Percentiles rank a stretch among this genome's conserved stretches.
phyloP scores from a whole-genome alignment of 2,329 filamentous ascomycete genomes.

The Apiospora phragmitis region DNA sequence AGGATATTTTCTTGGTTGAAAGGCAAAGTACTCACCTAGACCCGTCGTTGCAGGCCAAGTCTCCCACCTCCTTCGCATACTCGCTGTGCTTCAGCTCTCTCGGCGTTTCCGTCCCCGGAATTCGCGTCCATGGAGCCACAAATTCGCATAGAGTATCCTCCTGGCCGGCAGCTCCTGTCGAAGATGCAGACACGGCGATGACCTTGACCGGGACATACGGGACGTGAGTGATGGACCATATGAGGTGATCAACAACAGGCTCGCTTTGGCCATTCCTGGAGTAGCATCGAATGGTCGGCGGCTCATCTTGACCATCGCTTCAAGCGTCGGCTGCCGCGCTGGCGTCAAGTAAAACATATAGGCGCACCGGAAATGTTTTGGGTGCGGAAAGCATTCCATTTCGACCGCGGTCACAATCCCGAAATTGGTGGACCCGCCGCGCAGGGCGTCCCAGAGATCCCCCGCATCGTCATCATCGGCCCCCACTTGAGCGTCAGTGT shows the following conservation, averaged over 20 bases:
- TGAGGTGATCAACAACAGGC: background rate
- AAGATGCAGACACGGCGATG: background rate
- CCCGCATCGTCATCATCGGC: background rate
- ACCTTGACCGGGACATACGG: background rate
- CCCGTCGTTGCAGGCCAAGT: background rate
- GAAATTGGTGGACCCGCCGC: background rate
- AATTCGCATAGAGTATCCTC: background rate
- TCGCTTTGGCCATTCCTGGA: background rate
- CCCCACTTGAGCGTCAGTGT: too few species aligned
- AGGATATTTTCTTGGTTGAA: background rate
- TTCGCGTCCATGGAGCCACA: background rate
- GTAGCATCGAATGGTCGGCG: background rate
- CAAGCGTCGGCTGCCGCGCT: background rate
- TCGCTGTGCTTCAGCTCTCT: background rate
- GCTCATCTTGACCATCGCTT: background rate
- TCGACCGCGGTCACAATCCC: slow-evolving; percentile 1
- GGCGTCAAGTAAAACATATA: background rate
- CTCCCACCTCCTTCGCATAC: background rate
- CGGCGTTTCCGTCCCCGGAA: background rate
- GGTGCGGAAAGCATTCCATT: background rate
- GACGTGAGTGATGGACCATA: background rate
- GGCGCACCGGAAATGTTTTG: background rate
- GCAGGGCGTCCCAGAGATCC: background rate
- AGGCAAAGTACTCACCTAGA: background rate
- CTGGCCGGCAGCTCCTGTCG: background rate